Base-by-base conservation (phyloP, 169 alveolate genomes). In the Plasmodium sp. region DNA sequence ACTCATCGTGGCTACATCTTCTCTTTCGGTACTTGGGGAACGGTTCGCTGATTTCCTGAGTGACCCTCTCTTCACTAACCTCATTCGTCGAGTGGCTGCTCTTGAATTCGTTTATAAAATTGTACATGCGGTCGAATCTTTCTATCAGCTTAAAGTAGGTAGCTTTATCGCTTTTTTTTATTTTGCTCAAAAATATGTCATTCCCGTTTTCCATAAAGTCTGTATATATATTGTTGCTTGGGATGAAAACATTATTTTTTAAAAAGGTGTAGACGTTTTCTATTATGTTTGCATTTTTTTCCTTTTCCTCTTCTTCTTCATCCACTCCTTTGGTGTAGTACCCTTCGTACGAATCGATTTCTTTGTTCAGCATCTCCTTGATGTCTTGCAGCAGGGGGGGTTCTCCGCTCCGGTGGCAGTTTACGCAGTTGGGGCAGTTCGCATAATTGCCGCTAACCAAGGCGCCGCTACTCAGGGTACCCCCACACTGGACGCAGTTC, bases 181-280 rank as follows among this genome's bases (percentile, higher is more conserved):
- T 51, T 43, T 90, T 90, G 80, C 74, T 90, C 27, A 90, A 80
- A 90, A 90, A 79, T 14, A 90, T 48, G 67, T 90, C 94, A 90
- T 90, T 90, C 51, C 94, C 94, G 82, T 90, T 90, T 67, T 90
- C 94, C 43, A 90, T 56, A 43, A 80, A 90, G 82, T 90, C 90
- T 12, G 94, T 90, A 45, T 90, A 90, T 39, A 90, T 90, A 62
- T 90, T 90, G 34, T 90, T 48, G 16, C 83, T 90, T 18, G 94
- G 94, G 36, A 90, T 90, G 74, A 90, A 90, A 5, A n/a, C 83
- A 79, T 90, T 90, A 80, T 79, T 80, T 67, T 67, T 90, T 31
- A 90, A 80, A 80, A 90, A 90, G 51, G 48, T 62, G 22, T 90
- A 90, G 12, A 90, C 80, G 27, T 79, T 90, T 0, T 90, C 94